phyloP scores from a whole-genome alignment of 345 rosid species.

The Syzygium aromaticum region DNA sequence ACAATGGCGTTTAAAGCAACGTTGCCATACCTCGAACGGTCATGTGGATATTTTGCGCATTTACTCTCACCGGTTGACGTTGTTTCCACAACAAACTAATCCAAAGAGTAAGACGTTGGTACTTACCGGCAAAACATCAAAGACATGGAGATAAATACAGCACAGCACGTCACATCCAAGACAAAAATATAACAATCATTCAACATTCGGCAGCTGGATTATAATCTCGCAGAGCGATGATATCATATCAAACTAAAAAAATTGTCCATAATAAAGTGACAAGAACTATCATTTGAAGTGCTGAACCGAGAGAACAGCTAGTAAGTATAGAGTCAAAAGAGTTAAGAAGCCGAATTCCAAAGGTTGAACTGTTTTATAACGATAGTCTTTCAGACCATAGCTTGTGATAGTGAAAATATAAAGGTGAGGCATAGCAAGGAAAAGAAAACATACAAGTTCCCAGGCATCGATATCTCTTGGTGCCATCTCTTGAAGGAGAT shows the following conservation, averaged over 20 bases:
- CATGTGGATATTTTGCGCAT: no score
- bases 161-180: neutral
- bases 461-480: constrained; percentile 50
- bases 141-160: neutral
- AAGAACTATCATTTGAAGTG: neutral
- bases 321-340: neutral
- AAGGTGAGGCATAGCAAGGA: neutral
- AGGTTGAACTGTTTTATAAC: neutral
- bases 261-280: neutral
- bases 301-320: neutral
- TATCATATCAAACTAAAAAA: neutral
- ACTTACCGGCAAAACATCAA: constrained; percentile 30
- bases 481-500: constrained; percentile 30
- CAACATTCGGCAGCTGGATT: neutral
- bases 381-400: neutral
- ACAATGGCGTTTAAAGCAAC: no score
- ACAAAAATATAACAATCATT: neutral
- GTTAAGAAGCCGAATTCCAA: neutral
- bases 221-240: neutral
- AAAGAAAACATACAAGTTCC: constrained; percentile 59
- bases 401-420: neutral
- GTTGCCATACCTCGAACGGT: no score
- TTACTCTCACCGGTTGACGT: no score
- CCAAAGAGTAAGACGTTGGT: constrained; percentile 64
- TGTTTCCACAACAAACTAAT: constrained; percentile 22